Evolutionary conservation across 805 yeast genomes (phyloP).

Genomic region (Candida sonorensis): DNA sequence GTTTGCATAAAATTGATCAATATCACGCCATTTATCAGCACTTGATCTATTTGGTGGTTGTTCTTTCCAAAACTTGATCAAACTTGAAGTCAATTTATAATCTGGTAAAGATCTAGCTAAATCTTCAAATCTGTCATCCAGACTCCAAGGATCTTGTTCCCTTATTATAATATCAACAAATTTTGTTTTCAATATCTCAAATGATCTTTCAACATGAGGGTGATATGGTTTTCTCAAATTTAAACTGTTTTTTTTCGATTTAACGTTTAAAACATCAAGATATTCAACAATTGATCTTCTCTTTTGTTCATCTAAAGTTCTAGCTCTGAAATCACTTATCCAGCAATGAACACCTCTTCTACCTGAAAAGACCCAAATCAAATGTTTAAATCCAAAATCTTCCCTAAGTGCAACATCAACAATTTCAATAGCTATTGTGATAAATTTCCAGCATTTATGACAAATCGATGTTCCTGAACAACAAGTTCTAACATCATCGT

Average conservation of each 20-base stretch:
- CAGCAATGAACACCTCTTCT: slow-evolving; percentile 99
- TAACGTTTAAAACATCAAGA: slow-evolving; percentile 60
- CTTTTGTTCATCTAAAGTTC: slow-evolving; percentile 62
- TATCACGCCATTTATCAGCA: slow-evolving; percentile 72
- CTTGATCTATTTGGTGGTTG: slow-evolving; percentile 49
- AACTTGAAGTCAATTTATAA: slow-evolving; percentile 41
- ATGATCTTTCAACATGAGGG: slow-evolving; percentile 77
- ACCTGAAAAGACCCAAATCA: slow-evolving; percentile 95
- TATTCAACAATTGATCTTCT: slow-evolving; percentile 81
- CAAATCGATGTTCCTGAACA: slow-evolving; percentile 84
- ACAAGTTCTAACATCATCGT: slow-evolving; percentile 90
- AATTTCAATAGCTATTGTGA: slow-evolving; percentile 74
- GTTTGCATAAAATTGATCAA: slow-evolving; percentile 43
- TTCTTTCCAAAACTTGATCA: slow-evolving; percentile 53
- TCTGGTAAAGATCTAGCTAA: slow-evolving; percentile 61
- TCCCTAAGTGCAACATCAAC: slow-evolving; percentile 66
- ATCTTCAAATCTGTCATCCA: slow-evolving; percentile 46
- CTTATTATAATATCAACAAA: slow-evolving; percentile 61
- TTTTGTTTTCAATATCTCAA: slow-evolving; percentile 54
- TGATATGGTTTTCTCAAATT: slow-evolving; percentile 74
- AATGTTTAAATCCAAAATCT: slow-evolving; percentile 83
- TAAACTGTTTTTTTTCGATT: slow-evolving; percentile 38
- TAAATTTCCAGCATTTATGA: slow-evolving; percentile 87
- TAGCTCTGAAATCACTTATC: slow-evolving; percentile 84
- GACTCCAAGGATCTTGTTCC: slow-evolving; percentile 86